Conservation (phyloP, 116 monocot species). For the Dioscorea cayenensis region DNA sequence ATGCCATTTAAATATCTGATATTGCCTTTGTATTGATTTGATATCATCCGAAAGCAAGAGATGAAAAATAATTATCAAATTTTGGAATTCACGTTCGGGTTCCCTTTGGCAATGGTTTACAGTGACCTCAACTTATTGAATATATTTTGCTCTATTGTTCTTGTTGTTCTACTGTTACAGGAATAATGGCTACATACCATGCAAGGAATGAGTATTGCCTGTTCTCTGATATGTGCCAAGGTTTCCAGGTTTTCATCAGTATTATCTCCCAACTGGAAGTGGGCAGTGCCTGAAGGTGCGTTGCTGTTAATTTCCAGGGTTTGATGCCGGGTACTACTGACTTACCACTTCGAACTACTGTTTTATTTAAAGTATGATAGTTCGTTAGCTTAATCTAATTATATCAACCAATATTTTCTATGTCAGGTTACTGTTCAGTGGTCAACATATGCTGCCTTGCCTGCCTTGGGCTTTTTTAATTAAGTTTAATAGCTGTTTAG, state of each 20-base stretch:
- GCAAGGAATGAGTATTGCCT: slow-evolving; percentile 64
- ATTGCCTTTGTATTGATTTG: too few species aligned
- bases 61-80: background rate
- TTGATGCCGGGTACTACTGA: background rate
- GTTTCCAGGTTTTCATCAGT: slow-evolving; percentile 55
- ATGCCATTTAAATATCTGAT: too few species aligned
- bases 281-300: slow-evolving; percentile 3
- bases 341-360: too few species aligned
- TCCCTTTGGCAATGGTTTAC: background rate
- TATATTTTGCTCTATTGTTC: background rate
- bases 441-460: too few species aligned
- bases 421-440: too few species aligned
- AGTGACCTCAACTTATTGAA: background rate
- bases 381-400: background rate
- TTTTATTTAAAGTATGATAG: background rate
- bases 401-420: too few species aligned
- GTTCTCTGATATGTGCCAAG: slow-evolving; percentile 59
- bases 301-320: background rate
- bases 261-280: slow-evolving; percentile 60
- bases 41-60: too few species aligned
- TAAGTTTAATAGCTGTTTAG: too few species aligned
- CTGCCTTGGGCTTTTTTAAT: too few species aligned
- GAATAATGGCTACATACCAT: slow-evolving; percentile 60
- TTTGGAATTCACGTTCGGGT: background rate
- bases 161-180: slow-evolving; percentile 14